Base-by-base conservation (phyloP, 352 stramenopile species). In the Phytophthora hibernalis region DNA sequence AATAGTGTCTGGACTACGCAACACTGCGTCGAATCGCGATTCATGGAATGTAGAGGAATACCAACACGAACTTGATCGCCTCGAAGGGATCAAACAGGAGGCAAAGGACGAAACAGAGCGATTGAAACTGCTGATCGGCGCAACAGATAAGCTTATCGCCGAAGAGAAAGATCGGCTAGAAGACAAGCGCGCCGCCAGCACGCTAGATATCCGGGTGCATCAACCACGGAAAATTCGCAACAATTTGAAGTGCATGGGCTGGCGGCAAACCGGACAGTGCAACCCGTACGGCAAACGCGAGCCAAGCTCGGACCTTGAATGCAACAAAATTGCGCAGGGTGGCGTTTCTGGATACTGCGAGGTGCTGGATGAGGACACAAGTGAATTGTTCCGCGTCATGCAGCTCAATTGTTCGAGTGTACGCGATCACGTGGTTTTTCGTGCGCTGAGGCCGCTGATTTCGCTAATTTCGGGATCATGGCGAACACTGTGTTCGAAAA, bases 361-460 rank as follows among this genome's bases (percentile, higher is more conserved):
- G 51, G 42, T 94, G 40, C 13, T 80, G 20, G 84, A 94, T 42
- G 42, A 62, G 11, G 65, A 73, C 26, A 92, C 81, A 9, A 72
- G 76, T 40, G 76, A 90, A 59, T 69, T 77, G 35, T 90, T 92
- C 42, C 82, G 84, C 38, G 81, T 87, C 30, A 92, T 92, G 86
- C 74, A 89, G 43, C 78, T 86, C 13, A 80, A 82, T 30, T 94
- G 84, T 37, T 77, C 74, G 11, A 86, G 80, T 28, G 58, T 90
- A 52, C 72, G 74, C 10, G 35, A 76, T 16, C 70, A 89, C 63
- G 74, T 87, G 15, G 61, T 68, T 83, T 91, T 59, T 81, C 68
- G 21, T 93, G 85, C 52, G 66, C 75, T 12, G 71, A 85, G 31
- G 85, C 83, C 21, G 52, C 61, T 12, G 68, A 88, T 50, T 92